Conservation (phyloP, 768 basidiomycete species). For the Macrolepiota albuminosa region DNA sequence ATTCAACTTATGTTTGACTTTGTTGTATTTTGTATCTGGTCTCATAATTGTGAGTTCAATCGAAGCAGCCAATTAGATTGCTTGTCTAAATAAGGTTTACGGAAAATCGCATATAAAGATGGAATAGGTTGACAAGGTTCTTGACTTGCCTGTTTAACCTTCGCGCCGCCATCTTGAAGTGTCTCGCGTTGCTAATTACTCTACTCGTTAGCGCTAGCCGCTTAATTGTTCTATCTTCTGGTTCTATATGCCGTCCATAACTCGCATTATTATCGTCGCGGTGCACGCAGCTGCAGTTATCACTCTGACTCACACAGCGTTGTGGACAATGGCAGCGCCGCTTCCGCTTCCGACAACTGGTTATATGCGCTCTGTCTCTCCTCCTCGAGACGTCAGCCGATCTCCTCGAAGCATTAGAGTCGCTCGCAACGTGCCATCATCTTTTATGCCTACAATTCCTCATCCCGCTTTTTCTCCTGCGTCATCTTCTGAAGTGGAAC, state of each 20-base stretch:
- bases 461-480: background rate
- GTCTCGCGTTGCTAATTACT: conserved; percentile 3
- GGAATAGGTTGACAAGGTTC: background rate
- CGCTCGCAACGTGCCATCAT: conserved; percentile 4
- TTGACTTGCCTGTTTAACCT: background rate
- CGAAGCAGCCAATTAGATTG: conserved; percentile 15
- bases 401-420: conserved; percentile 10
- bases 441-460: background rate
- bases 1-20: conserved; percentile 1
- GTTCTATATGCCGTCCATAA: conserved; percentile 26
- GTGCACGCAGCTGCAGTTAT: conserved; percentile 36
- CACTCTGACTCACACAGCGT: conserved; percentile 22
- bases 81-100: conserved; percentile 17
- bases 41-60: too few species aligned
- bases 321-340: conserved; percentile 30
- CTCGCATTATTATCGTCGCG: conserved; percentile 34
- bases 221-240: conserved; percentile 16
- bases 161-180: conserved; percentile 12
- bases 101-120: conserved; percentile 10
- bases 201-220: conserved; percentile 23
- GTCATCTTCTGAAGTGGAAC: background rate
- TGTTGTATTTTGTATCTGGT: too few species aligned
- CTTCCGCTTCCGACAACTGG: conserved; percentile 27
- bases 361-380: conserved; percentile 15
- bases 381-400: background rate